These are phyloP conservation scores for Suillus weaverae DNA, from an alignment of 768 basidiomycete genomes.

Conservation along the genomic window DNA sequence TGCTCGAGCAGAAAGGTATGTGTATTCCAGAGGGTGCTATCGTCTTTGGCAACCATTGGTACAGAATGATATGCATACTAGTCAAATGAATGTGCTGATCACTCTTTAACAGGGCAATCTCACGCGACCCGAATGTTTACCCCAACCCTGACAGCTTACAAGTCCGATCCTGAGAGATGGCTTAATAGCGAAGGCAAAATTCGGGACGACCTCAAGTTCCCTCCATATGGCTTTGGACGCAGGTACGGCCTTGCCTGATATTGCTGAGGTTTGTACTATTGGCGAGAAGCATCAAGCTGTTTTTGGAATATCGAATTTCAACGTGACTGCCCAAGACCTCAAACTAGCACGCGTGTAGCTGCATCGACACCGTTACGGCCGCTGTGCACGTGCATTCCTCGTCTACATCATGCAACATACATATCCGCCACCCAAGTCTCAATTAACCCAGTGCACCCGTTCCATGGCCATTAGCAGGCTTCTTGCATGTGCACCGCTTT, in stretches of 20 bases:
- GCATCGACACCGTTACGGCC: too few species aligned
- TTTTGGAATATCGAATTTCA: too few species aligned
- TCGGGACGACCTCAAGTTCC: constrained; percentile 52
- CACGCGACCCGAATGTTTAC: constrained; percentile 55
- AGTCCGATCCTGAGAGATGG: constrained; percentile 61
- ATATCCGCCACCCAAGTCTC: too few species aligned
- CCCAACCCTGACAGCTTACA: constrained; percentile 59
- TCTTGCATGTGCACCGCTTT: too few species aligned
- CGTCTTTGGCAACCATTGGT: constrained; percentile 39
- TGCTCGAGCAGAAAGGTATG: constrained; percentile 28
- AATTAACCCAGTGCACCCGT: too few species aligned
- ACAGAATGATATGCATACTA: background rate
- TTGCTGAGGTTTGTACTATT: background rate
- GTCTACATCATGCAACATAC: too few species aligned
- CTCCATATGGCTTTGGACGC: constrained; percentile 56
- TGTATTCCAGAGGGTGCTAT: constrained; percentile 37
- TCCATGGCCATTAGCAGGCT: too few species aligned
- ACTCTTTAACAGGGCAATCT: constrained; percentile 42
- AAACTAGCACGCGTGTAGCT: too few species aligned
- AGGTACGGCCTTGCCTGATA: constrained; percentile 20
- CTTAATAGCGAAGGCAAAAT: constrained; percentile 37
- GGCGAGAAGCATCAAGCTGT: too few species aligned
- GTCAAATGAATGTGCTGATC: background rate
- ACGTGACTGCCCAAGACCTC: too few species aligned
- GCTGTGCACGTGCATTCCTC: too few species aligned